A percentile compares a stretch with the other conserved stretches of the same genome.
These are phyloP conservation scores for Aspergillus nomiae DNA, from an alignment of 2,329 filamentous ascomycete genomes.

Conservation along the genomic window DNA sequence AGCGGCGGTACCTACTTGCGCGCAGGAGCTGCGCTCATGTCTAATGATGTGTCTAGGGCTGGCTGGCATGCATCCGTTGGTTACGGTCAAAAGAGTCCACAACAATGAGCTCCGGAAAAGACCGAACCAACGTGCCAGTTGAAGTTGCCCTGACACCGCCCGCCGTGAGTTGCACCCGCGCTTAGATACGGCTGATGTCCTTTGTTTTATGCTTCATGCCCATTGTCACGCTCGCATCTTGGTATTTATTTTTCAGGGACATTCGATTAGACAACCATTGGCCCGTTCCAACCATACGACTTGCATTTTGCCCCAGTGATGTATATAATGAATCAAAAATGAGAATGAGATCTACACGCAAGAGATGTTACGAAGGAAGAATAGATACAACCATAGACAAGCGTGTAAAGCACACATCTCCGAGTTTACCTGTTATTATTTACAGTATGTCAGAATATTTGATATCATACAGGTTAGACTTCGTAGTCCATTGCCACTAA, in stretches of 20 bases:
- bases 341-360: neutral
- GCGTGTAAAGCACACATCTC: too few species aligned
- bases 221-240: neutral
- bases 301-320: slow-evolving; percentile 5
- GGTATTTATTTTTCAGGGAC: neutral
- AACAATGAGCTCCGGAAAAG: neutral
- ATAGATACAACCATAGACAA: too few species aligned
- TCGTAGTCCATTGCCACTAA: neutral
- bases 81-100: neutral
- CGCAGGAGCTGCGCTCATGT: slow-evolving; percentile 1
- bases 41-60: slow-evolving; percentile 8
- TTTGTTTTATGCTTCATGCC: slow-evolving; percentile 7
- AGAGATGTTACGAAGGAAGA: neutral
- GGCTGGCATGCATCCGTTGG: neutral
- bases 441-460: too few species aligned
- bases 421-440: too few species aligned
- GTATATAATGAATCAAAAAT: slow-evolving; percentile 18
- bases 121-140: neutral
- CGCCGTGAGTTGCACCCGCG: slow-evolving; percentile 3
- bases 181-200: slow-evolving; percentile 4
- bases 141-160: neutral
- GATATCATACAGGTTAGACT: too few species aligned
- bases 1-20: neutral
- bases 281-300: neutral
- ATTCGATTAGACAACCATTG: neutral